These are phyloP conservation scores for Leccinum subtestaceum DNA, from an alignment of 768 basidiomycete genomes.

Conservation along the genomic window DNA sequence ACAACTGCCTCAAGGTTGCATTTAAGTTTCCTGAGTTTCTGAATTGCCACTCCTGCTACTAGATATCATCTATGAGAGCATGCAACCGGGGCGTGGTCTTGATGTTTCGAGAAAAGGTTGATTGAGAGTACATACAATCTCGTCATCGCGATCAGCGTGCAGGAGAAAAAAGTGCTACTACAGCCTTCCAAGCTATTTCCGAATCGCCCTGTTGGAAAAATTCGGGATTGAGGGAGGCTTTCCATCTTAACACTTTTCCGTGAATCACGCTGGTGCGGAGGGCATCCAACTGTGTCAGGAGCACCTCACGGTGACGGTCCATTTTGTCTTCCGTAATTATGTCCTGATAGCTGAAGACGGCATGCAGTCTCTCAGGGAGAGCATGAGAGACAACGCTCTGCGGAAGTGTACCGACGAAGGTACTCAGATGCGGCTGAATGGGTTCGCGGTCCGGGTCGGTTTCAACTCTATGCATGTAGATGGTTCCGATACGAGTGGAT, in stretches of 20 bases:
- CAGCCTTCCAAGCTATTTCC: conserved; percentile 11
- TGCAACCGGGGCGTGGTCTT: neutral
- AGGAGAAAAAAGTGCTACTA: conserved; percentile 7
- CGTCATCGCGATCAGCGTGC: neutral
- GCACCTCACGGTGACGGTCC: accelerated
- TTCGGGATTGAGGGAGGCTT: neutral
- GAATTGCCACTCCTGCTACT: too few relatives aligned
- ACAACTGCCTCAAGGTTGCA: too few relatives aligned
- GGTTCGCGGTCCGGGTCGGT: accelerated
- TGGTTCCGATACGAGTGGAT: conserved; percentile 8
- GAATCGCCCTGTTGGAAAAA: neutral
- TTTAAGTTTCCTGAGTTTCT: too few relatives aligned
- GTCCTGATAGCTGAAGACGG: conserved; percentile 8
- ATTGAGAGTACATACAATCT: neutral
- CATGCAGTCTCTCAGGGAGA: conserved; percentile 2
- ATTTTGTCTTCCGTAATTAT: accelerated
- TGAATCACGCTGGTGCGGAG: neutral
- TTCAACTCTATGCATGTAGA: conserved; percentile 18
- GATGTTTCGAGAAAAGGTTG: neutral
- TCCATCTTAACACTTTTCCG: neutral
- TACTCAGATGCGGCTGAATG: conserved; percentile 6
- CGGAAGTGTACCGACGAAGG: conserved; percentile 10
- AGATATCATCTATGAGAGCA: too few relatives aligned
- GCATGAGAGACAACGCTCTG: neutral
- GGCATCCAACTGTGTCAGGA: neutral